Conservation (phyloP, 2,329 filamentous ascomycete genomes). For the Penicillium sp. region DNA sequence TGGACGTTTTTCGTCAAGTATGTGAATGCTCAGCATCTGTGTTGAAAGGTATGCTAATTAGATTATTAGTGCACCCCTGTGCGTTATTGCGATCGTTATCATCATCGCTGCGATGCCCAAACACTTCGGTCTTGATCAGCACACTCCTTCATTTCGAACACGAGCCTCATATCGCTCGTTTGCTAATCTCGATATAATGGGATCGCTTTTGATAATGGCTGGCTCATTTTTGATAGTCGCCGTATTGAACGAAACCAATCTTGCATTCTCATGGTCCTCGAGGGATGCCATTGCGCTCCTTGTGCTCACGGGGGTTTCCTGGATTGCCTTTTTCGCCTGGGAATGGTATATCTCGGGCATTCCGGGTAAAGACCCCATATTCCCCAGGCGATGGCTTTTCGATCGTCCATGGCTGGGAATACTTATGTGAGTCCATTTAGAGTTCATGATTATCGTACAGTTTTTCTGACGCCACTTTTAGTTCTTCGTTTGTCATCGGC, state of each 20-base stretch:
- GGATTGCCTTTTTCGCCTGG: constrained; percentile 34
- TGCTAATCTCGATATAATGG: constrained; percentile 23
- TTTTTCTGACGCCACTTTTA: constrained; percentile 3
- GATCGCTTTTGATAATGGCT: constrained; percentile 35
- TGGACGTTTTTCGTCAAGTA: constrained; percentile 32
- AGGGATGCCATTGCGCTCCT: constrained; percentile 32
- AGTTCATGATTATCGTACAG: background rate
- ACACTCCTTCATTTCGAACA: constrained; percentile 26
- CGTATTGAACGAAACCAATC: constrained; percentile 46
- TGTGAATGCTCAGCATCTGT: background rate
- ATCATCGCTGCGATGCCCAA: constrained; percentile 22
- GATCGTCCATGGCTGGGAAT: constrained; percentile 28
- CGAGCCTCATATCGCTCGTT: constrained; percentile 26
- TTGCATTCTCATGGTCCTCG: constrained; percentile 44
- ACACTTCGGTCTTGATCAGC: constrained; percentile 26
- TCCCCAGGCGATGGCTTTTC: constrained; percentile 28
- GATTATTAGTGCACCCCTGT: constrained; percentile 16
- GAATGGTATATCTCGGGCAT: constrained; percentile 25
- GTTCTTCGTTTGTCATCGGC: constrained; percentile 28
- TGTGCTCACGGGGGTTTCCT: constrained; percentile 24
- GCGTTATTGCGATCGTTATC: constrained; percentile 18
- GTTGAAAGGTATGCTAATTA: background rate
- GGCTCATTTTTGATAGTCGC: constrained; percentile 48
- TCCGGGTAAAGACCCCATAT: constrained; percentile 26
- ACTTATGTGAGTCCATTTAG: constrained; percentile 18